Conservation (phyloP, 805 yeast species). For the Barnettozyma salicaria region DNA sequence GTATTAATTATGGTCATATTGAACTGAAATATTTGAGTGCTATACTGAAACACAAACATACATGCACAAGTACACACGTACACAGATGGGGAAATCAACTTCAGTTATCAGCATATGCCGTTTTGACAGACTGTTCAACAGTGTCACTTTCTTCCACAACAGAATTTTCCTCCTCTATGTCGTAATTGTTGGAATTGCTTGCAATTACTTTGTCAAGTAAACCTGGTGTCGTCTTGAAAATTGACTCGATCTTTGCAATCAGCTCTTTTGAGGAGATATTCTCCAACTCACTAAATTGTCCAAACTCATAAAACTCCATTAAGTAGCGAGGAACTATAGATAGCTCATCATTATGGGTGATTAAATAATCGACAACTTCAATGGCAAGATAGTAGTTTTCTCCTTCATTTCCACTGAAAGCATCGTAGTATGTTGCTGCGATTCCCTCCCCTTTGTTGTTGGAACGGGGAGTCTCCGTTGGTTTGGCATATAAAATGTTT, state of each 20-base stretch:
- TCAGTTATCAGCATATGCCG: conserved; percentile 14
- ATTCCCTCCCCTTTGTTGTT: conserved; percentile 20
- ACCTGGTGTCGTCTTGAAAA: conserved; percentile 25
- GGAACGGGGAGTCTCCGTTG: conserved; percentile 26
- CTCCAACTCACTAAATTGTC: conserved; percentile 20
- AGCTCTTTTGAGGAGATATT: conserved; percentile 35
- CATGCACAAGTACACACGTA: too few species aligned
- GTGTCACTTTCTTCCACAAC: conserved; percentile 15
- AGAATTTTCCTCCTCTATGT: conserved; percentile 4
- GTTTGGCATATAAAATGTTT: conserved; percentile 66
- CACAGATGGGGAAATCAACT: too few species aligned
- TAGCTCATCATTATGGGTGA: conserved; percentile 74
- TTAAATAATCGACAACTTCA: conserved; percentile 80
- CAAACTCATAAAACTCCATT: conserved; percentile 23
- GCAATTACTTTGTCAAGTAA: conserved; percentile 10
- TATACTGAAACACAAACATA: too few species aligned
- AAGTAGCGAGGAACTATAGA: conserved; percentile 65
- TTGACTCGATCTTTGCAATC: conserved; percentile 28
- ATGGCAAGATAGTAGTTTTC: conserved; percentile 83
- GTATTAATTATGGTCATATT: too few species aligned
- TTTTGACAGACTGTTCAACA: conserved; percentile 9
- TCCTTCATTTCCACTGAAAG: conserved; percentile 41
- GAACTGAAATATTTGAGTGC: too few species aligned
- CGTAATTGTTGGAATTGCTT: neutral
- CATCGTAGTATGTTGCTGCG: conserved; percentile 31